Base-by-base conservation (phyloP, 1,284 basidiomycete species). In the Leccinum fuscescens region DNA sequence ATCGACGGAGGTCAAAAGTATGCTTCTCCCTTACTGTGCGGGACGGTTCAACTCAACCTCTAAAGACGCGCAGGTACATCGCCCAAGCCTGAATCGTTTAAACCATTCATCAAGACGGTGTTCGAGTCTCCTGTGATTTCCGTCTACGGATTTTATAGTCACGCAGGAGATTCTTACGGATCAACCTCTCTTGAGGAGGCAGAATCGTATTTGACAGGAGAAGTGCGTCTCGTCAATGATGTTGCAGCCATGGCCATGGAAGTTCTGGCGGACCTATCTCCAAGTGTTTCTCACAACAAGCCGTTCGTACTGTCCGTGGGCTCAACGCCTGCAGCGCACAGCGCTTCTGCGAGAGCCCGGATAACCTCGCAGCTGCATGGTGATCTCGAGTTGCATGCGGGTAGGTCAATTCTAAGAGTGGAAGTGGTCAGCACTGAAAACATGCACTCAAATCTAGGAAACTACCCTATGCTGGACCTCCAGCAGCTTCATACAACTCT, bases 321-420 rank as follows among this genome's bases (percentile, higher is more conserved):
- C 12, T 89, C 92, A n/a, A 94, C 93, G 2, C 93, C 93, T 1
- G 89, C 93, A 2, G 92, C 92, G 0, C 89, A 93, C 70, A 86
- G 86, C 9, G 89, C 88, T 5, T 84, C 81, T 20, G 76, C 78
- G n/a, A 82, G 81, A 61, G 77, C 82, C 9, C 70, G 76, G 42
- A 68, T 90, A 12, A 75, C 80, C 7, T 73, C 78, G n/a, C 67
- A 78, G 49, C 73, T 90, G 24, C 78, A 84, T 62, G 88, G 88
- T 6, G 74, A 73, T 29, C 77, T 92, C 15, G 91, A 92, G 72
- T 71, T 92, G 35, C 92, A 93, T 73, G 92, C 92, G 55, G 88
- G 86, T 85, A 66, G 29, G 78, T 59, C 42, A 29, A 54, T 17
- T 46, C 17, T 5, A 52, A 56, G 7, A 7, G 22, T n/a, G 33